Base-by-base conservation (phyloP, 2,329 filamentous ascomycete species). In the Colletotrichum tanaceti region DNA sequence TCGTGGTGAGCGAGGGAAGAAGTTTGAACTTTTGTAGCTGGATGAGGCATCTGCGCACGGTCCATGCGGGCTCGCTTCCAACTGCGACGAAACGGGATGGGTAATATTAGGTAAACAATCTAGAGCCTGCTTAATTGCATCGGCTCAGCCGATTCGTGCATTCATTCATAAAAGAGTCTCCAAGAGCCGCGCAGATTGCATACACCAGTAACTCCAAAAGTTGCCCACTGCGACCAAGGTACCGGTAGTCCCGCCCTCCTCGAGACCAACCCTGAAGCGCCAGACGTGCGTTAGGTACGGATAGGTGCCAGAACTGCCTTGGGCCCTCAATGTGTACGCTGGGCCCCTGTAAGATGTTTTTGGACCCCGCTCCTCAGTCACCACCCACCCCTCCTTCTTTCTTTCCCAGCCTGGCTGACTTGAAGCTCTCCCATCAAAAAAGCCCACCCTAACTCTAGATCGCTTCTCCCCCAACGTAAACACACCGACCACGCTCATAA, bases 361-460 rank as follows among this genome's bases (percentile, higher is more conserved):
- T 16, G 28, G 22, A 24, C 41, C 62, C 58, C 59, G 24, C 46
- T 43, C 49, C 14, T 46, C 49, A 41, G 35, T 55, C 55, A 61
- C 55, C 24, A 60, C 52, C 28, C 39, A 46, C 52, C 63, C 66
- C 47, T 58, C 46, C 58, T 65, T 67, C 57, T 57, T 62, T 58
- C 57, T 55, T 58, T 41, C 52, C 55, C 50, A 61, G 57, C 66
- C 66, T 59, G 44, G 38, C 57, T 54, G 44, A 35, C 57, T 53
- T 58, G 63, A 62, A 65, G 62, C 65, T 68, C 60, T 55, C 49
- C 47, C 61, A 58, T 61, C 54, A 43, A 50, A 63, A 64, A 58
- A 38, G 49, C 11, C 43, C 49, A 54, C 47, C 54, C 22, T 54
- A 64, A 58, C 53, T 58, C 47, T 50, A 32, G 53, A 52, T 43